Evolutionary conservation across 176 grass and related monocot species (phyloP), one percentile per base, ranked within the genome.

Genomic region (Triticum dicoccoides): DNA sequence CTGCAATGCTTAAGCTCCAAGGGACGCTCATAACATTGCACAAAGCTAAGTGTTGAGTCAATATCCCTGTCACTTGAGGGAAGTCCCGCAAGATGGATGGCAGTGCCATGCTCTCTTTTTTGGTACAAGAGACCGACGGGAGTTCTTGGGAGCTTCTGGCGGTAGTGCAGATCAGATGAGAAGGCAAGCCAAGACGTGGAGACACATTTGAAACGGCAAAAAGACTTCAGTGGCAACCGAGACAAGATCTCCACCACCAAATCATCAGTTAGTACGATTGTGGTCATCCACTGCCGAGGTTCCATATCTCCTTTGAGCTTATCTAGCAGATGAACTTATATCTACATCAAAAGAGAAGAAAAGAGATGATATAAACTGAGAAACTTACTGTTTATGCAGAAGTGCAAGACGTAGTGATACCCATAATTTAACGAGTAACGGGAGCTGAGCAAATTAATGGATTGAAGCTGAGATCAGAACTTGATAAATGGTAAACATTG

Each of bases 181-280:
- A 88, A 78, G 49, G 54, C 9, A 33, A 56, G 69, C 86, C 90
- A 88, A 14, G 86, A 32, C 58, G 82, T 91, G 68, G 44, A 85
- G 32, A 88, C 85, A 24, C 58, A 37, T 41, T 77, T 82, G 90
- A 61, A 85, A 3, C 82, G 73, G 49, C 76, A 47, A n/a, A 88
- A 79, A 33, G 86, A 65, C 82, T 88, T 88, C 1, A 47, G 33
- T 0, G 86, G 77, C 8, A 91, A 17, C 20, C 69, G 10, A 30
- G 77, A 38, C 21, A 91, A 21, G 42, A 91, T 86, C 24, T 91
- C 85, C 37, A 75, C 61, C 8, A 79, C 64, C 18, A 91, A 24
- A 13, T 87, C 84, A 42, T 78, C 52, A 24, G 66, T 65, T 69
- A 82, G 64, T 4, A 41, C 10, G 11, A 15, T 4, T 41, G 32